Conservation (phyloP, 2,329 filamentous ascomycete species). For the Acephala macrosclerotiorum region DNA sequence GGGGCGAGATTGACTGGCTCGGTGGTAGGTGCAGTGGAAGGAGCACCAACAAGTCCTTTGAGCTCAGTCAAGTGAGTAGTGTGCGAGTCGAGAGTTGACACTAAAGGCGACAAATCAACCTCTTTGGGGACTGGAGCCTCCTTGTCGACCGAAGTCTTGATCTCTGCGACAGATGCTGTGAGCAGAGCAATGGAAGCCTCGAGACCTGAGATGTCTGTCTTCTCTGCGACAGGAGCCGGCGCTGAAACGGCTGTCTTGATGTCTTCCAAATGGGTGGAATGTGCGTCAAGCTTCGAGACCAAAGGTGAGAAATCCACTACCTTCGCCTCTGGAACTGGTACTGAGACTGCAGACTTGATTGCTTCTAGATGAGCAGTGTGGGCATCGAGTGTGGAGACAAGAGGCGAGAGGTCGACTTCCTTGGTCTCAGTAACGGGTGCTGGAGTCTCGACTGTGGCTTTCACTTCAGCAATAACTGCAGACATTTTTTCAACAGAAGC, state of each 20-base stretch:
- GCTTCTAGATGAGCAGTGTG: slow-evolving; percentile 23
- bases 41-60: neutral
- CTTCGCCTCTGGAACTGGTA: slow-evolving; percentile 1
- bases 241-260: slow-evolving; percentile 12
- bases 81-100: slow-evolving; percentile 14
- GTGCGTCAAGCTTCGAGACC: slow-evolving; percentile 4
- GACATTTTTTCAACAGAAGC: slow-evolving; percentile 24
- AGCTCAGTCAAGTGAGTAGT: slow-evolving; percentile 10
- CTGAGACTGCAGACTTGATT: slow-evolving; percentile 20
- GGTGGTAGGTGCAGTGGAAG: neutral
- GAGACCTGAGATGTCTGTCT: slow-evolving; percentile 20
- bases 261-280: slow-evolving; percentile 10
- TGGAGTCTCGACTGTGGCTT: slow-evolving; percentile 25
- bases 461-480: slow-evolving; percentile 30
- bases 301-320: neutral
- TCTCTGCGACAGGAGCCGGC: slow-evolving; percentile 6
- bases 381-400: slow-evolving; percentile 20
- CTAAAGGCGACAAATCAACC: slow-evolving; percentile 14
- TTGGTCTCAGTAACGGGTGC: slow-evolving; percentile 15
- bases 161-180: slow-evolving; percentile 15
- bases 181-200: slow-evolving; percentile 13
- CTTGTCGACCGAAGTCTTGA: slow-evolving; percentile 20
- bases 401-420: slow-evolving; percentile 26
- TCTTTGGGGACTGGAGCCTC: slow-evolving; percentile 12
- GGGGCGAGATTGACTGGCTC: slow-evolving; percentile 7